Base-by-base conservation (phyloP, 2,329 filamentous ascomycete genomes). In the Cryphonectria carpinicola region DNA sequence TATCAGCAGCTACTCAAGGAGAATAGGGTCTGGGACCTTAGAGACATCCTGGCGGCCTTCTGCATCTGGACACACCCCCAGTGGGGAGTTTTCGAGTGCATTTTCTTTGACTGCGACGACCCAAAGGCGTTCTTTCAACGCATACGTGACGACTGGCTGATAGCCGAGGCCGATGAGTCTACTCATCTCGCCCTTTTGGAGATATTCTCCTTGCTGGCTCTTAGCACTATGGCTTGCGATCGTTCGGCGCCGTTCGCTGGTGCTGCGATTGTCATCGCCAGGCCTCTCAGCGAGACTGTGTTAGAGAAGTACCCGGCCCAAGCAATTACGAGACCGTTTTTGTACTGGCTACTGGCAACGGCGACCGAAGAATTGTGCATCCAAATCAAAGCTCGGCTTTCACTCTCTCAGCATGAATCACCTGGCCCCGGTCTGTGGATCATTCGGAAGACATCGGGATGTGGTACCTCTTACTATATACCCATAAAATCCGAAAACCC, bases 1-100 rank as follows among this genome's bases (percentile, higher is more conserved):
- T 68, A 68, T 39, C 37, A 28, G 25, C 14, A 37, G 14, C 32
- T 68, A 8, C 25, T 37, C 10, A 35, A 25, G 5, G 37, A 68
- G n/a, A 41, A 49, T 35, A 43, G 66, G 28, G 22, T 62, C 4
- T 68, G 66, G 66, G 66, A 62, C 25, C 63, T 68, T 19, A 37
- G 66, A 41, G 58, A 61, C 19, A 37, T 39, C 7, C 37, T 62
- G 13, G 13, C 8, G 32, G 28, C 25, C 17, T 39, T 39, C n/a
- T 39, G 35, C 41, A n/a, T 17, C 4, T 62, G 28, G 35, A 10
- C 28, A n/a, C 5, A 7, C 2, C 32, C 60, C 60, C 22, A 22
- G 19, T 39, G 22, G 32, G 19, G 19, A 1, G 14, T 14, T 25
- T 39, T 14, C n/a, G 52, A 17, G 17, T 3, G 37, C 37, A 32